Evolutionary conservation across 768 basidiomycete species (phyloP), one percentile per base, ranked within the genome.

Genomic region (Hypholoma sublateritium): DNA sequence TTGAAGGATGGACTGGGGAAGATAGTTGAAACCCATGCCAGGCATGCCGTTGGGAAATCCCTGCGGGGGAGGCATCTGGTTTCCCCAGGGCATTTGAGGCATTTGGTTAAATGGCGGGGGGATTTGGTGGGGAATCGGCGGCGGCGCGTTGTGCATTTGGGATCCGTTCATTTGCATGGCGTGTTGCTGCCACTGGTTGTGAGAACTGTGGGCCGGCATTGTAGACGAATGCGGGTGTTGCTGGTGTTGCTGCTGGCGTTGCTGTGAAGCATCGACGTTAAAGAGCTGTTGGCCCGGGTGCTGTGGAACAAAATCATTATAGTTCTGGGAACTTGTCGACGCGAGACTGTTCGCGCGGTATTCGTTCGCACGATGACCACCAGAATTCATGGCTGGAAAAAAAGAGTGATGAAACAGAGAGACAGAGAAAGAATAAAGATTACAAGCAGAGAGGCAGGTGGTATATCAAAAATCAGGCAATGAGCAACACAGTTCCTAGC

Each of bases 1-100:
- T 57, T 85, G 84, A 41, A 85, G 68, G 24, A 86, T 66, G 61
- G 86, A 83, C 48, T 76, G 78, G 5, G 81, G 77, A 32, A 86
- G 59, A 55, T 77, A 73, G 57, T 72, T 74, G 57, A 78, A 75
- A 37, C 64, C 71, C 76, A 64, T 71, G 21, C 58, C 58, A 37
- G 57, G 63, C 56, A 81, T 70, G 34, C 64, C 64, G 46, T 63
- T 68, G 6, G 67, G 64, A 62, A 74, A 67, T 32, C 66, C 68
- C 37, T 71, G 73, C 6, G 58, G 25, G 11, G 55, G 51, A 35
- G 58, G 51, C 58, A 75, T 60, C 53, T 74, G 74, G 58, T 70
- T 73, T 24, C 65, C 25, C 74, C 72, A 77, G 5, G 62, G 35
- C 28, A 65, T 63, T 43, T 69, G 71, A 7, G 62, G 34, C 24